Evolutionary conservation across 306 rosid species (phyloP).

Genomic region (Malus asiatica): DNA sequence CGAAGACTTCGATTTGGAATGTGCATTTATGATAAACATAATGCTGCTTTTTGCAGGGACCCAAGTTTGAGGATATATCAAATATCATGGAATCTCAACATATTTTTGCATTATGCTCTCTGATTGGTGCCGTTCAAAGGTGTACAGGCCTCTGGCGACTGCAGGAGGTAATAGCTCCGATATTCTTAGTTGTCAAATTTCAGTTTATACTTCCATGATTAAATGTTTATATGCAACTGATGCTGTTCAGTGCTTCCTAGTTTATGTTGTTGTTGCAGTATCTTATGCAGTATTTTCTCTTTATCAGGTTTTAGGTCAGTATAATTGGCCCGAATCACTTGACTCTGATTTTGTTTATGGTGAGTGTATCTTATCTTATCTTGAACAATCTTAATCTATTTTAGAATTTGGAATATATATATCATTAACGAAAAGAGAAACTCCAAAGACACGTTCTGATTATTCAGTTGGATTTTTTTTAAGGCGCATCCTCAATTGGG

Average conservation of each 20-base stretch:
- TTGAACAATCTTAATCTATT: neutral
- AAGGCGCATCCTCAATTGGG: conserved; percentile 81
- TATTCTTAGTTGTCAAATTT: neutral
- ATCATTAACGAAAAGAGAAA: neutral
- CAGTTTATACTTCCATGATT: neutral
- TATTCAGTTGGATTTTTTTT: conserved; percentile 14
- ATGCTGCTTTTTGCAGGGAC: conserved; percentile 47
- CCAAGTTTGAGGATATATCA: conserved; percentile 43
- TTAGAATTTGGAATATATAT: neutral
- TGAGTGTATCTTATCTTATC: conserved; percentile 20
- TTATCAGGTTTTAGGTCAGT: conserved; percentile 53
- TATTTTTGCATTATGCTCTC: conserved; percentile 43
- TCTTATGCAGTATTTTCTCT: conserved; percentile 3
- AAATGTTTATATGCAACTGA: neutral
- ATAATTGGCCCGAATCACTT: conserved; percentile 72
- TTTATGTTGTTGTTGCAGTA: conserved; percentile 4
- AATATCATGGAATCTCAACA: conserved; percentile 48
- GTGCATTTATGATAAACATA: conserved; percentile 8
- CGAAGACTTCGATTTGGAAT: conserved; percentile 8
- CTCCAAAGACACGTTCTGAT: neutral
- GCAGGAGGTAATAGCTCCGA: conserved; percentile 49
- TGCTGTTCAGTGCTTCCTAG: neutral
- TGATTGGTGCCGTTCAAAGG: conserved; percentile 61
- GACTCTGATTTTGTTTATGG: conserved; percentile 65
- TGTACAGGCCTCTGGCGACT: conserved; percentile 65